Evolutionary conservation across 306 rosid genomes (phyloP).

Genomic region (Cucumis cinereus): DNA sequence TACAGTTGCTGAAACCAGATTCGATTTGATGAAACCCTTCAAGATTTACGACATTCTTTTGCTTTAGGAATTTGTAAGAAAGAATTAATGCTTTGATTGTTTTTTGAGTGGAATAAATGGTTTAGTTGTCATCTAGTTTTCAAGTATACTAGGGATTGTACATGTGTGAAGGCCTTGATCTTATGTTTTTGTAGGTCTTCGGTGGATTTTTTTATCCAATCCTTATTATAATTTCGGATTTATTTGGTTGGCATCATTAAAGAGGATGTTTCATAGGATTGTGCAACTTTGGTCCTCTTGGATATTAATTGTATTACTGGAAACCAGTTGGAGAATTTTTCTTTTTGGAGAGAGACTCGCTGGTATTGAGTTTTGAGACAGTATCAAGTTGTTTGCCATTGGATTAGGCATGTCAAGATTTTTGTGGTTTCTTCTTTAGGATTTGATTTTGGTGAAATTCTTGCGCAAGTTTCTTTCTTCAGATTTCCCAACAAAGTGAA

Average conservation of each 20-base stretch:
- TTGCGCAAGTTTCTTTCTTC: not conserved
- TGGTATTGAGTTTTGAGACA: not conserved
- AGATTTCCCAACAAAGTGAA: not conserved
- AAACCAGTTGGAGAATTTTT: not conserved
- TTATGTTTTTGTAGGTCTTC: not conserved
- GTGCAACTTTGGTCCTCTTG: not conserved
- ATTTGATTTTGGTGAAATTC: not conserved
- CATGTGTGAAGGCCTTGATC: not conserved
- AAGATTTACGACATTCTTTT: not conserved
- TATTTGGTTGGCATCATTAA: not conserved
- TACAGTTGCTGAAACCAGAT: not conserved
- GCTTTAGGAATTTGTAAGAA: not conserved
- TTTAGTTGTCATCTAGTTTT: not conserved
- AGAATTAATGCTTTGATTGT: not conserved
- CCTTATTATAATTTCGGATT: not conserved
- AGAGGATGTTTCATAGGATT: not conserved
- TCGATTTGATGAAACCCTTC: not conserved
- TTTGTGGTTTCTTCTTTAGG: not conserved
- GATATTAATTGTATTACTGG: not conserved
- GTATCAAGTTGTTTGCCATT: not conserved
- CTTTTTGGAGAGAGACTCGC: not conserved
- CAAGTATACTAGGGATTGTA: not conserved
- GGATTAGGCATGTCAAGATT: not conserved
- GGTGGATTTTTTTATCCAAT: not conserved
- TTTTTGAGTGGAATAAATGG: not conserved